Evolutionary conservation across 1,284 basidiomycete species (phyloP).

Genomic region (Pascua guehoae): DNA sequence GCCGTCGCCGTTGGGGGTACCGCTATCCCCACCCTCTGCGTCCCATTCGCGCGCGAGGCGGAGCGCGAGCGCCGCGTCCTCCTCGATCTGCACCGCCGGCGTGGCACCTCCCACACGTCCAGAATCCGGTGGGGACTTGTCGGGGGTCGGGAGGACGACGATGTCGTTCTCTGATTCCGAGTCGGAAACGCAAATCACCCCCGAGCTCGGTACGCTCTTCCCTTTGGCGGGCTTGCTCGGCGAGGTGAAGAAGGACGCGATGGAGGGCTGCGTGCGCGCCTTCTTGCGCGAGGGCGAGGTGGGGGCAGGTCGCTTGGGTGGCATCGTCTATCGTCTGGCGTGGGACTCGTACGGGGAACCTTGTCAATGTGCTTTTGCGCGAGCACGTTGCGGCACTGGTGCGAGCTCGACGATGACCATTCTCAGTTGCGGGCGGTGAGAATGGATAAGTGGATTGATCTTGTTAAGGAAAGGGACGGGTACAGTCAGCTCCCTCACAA

Average conservation of each 20-base stretch:
- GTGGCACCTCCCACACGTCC: too few species aligned
- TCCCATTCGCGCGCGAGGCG: slow-evolving; percentile 29
- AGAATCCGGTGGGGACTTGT: too few species aligned
- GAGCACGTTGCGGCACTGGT: too few species aligned
- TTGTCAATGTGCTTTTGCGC: too few species aligned
- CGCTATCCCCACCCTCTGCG: slow-evolving; percentile 6
- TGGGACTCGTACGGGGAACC: too few species aligned
- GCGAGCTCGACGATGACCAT: too few species aligned
- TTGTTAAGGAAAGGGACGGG: not conserved
- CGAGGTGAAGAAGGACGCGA: slow-evolving; percentile 41
- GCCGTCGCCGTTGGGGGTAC: slow-evolving; percentile 1
- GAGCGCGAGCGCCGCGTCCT: slow-evolving; percentile 30
- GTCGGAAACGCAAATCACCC: slow-evolving; percentile 32
- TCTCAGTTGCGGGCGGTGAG: too few species aligned
- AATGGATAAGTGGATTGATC: not conserved
- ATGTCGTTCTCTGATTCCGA: slow-evolving; percentile 38
- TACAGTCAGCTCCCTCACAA: not conserved
- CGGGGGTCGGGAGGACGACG: not conserved
- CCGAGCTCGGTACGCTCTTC: not conserved
- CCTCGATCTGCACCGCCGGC: not conserved
- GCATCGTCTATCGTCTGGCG: too few species aligned
- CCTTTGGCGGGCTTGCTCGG: slow-evolving; percentile 20
- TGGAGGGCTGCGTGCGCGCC: slow-evolving; percentile 18
- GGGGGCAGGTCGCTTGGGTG: slow-evolving; percentile 11
- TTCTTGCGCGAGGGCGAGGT: slow-evolving; percentile 14